Evolutionary conservation across 192 early-diverging fungal species (phyloP), one percentile per base, ranked within the genome.

Genomic region (Spinellus fusiger): DNA sequence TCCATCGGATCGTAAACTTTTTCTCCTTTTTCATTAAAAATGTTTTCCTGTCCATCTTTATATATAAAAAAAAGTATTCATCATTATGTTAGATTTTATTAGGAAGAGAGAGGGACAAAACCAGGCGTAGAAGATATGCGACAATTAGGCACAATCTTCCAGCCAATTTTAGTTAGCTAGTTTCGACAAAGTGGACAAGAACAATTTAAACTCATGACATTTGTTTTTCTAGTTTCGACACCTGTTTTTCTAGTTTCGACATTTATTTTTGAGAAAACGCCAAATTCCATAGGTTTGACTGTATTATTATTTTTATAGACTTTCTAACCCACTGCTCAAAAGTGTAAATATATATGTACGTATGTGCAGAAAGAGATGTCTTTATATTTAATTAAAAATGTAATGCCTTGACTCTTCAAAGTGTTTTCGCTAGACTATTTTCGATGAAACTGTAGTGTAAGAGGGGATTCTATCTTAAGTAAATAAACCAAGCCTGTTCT

Each of bases 81-180:
- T n/a, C 49, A 50, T 50, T 50, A 50, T 50, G 49, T 25, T 50
- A 50, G n/a, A 50, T 50, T 50, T 23, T 50, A 50, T 50, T 50
- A 50, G 49, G 49, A 50, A 46, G 40, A 52, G 26, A 52, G 50
- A 52, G 50, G 50, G 26, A 28, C 50, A 25, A 52, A 52, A 25
- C 25, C 50, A 52, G 22, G 50, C 25, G 49, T 13, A 37, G 6
- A 37, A 52, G 26, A 52, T 52, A 52, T 52, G 50, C 50, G 50
- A 52, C 50, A 52, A 52, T 52, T 52, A 50, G 49, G 23, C 50
- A 27, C 50, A 52, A 52, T 52, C 26, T 28, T 52, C 25, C 26
- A 0, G 50, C 26, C 50, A n/a, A 2, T 6, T 44, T 44, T 44
- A 44, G 40, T 44, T 3, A 2, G 40, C 40, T 44, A 44, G 10